phyloP scores from a whole-genome alignment of 2,329 filamentous ascomycete genomes.

The Grosmannia huntii region DNA sequence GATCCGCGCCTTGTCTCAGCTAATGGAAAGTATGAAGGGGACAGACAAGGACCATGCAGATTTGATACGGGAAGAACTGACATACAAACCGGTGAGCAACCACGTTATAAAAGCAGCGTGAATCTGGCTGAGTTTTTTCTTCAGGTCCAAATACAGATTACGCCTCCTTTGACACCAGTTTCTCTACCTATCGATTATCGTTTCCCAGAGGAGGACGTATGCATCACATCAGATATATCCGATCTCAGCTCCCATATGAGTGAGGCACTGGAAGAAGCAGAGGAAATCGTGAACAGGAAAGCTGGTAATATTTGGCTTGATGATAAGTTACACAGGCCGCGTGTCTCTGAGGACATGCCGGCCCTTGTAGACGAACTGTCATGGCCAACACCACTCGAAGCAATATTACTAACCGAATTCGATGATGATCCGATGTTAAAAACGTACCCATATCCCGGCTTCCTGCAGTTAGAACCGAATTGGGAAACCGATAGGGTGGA shows the following conservation, averaged over 20 bases:
- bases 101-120: background rate
- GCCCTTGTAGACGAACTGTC: background rate
- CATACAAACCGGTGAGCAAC: background rate
- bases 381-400: background rate
- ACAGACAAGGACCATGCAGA: background rate
- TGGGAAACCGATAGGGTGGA: background rate
- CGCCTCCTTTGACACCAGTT: constrained; percentile 6
- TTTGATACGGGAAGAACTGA: background rate
- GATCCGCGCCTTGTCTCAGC: background rate
- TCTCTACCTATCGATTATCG: background rate
- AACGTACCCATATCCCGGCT: background rate
- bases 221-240: constrained; percentile 7
- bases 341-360: background rate
- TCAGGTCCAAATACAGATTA: background rate
- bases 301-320: background rate
- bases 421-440: background rate
- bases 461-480: background rate
- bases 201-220: constrained; percentile 4
- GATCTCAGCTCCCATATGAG: constrained; percentile 8
- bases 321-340: too few species aligned
- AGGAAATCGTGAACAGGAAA: background rate
- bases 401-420: too few species aligned
- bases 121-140: background rate
- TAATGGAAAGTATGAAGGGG: constrained; percentile 1
- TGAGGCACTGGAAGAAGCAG: constrained; percentile 6